phyloP scores from a whole-genome alignment of 768 basidiomycete genomes.

The Basidioascus undulatus region DNA sequence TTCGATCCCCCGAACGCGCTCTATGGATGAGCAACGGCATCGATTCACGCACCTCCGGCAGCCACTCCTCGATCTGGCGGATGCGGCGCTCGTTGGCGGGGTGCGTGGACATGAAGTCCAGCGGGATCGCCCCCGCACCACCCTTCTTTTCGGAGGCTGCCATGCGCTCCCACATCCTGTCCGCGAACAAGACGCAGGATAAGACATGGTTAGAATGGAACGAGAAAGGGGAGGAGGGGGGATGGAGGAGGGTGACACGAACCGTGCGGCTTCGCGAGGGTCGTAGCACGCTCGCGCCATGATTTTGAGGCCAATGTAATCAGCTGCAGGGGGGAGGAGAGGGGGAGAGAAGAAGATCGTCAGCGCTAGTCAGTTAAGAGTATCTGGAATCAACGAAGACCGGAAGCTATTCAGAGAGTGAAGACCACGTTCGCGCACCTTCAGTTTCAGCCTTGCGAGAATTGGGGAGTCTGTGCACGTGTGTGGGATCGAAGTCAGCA shows the following conservation, averaged over 20 bases:
- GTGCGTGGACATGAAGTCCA: conserved; percentile 55
- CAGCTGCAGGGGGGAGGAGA: conserved; percentile 29
- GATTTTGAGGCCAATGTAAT: conserved; percentile 57
- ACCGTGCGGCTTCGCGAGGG: conserved; percentile 52
- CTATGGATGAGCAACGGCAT: too few species aligned
- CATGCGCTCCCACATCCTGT: conserved; percentile 48
- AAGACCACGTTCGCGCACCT: conserved; percentile 32
- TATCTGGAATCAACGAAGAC: too few species aligned
- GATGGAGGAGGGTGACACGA: conserved; percentile 10
- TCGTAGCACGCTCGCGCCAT: conserved; percentile 71
- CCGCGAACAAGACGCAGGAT: background rate
- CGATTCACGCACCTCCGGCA: conserved; percentile 7
- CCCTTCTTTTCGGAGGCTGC: conserved; percentile 28
- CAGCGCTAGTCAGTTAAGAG: too few species aligned
- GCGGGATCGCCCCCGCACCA: conserved; percentile 12
- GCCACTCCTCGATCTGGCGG: conserved; percentile 18
- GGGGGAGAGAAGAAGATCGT: too few species aligned
- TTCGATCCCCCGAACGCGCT: too few species aligned
- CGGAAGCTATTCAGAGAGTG: too few species aligned
- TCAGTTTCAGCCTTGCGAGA: conserved; percentile 59
- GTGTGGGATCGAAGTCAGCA: too few species aligned
- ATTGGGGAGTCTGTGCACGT: conserved; percentile 38
- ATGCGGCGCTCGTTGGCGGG: conserved; percentile 49
- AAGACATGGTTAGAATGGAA: background rate
- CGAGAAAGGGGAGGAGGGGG: background rate